phyloP scores from a whole-genome alignment of 768 basidiomycete species.

The Termitomyces sp. region DNA sequence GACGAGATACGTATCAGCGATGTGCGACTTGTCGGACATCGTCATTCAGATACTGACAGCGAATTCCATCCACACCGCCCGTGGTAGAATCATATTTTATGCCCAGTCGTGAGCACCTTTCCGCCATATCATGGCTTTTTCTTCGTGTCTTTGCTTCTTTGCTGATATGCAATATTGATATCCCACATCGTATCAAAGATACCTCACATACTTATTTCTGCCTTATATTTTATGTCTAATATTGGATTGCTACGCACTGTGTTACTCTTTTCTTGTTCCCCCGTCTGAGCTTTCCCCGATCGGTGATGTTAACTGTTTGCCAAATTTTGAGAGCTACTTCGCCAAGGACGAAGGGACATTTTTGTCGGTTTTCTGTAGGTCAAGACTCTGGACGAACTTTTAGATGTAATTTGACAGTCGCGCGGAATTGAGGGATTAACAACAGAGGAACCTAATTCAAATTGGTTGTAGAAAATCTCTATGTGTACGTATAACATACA shows the following conservation, averaged over 20 bases:
- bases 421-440: too few species aligned
- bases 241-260: background rate
- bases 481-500: background rate
- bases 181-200: slow-evolving; percentile 3
- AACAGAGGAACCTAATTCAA: background rate
- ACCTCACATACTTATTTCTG: slow-evolving; percentile 1
- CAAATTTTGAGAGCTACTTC: background rate
- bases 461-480: background rate
- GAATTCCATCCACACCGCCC: slow-evolving; percentile 39
- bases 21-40: slow-evolving; percentile 17
- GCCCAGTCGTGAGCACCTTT: background rate
- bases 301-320: background rate
- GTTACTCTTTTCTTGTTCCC: background rate
- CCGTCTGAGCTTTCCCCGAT: background rate
- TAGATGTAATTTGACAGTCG: background rate
- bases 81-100: slow-evolving; percentile 28
- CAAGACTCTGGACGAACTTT: background rate
- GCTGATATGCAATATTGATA: slow-evolving; percentile 2
- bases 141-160: background rate
- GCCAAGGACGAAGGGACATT: too few species aligned
- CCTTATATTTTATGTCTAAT: slow-evolving; percentile 10
- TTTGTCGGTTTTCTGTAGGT: background rate
- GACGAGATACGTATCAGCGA: slow-evolving; percentile 18
- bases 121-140: background rate
- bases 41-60: slow-evolving; percentile 26